Conservation (phyloP, 1,284 basidiomycete species). For the Microbotryomycetes sp. region DNA sequence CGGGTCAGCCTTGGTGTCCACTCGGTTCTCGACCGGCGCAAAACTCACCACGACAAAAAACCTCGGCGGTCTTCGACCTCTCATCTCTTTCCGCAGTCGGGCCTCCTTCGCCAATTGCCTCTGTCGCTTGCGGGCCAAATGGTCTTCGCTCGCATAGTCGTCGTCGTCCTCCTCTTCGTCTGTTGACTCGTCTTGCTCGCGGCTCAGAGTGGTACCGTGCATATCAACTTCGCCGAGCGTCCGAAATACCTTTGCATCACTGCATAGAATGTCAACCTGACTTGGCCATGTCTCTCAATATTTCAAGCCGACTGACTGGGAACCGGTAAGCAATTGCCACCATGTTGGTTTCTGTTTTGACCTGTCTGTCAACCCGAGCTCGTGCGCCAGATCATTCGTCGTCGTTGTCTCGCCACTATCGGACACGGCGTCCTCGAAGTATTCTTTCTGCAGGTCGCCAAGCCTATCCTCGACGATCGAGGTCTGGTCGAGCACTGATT, state of each 20-base stretch:
- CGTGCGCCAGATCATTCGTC: not conserved
- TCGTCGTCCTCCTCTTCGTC: slow-evolving; percentile 3
- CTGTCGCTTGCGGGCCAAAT: not conserved
- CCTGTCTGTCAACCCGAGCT: not conserved
- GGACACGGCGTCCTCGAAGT: not conserved
- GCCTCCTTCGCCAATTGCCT: not conserved
- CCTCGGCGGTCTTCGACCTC: slow-evolving; percentile 1
- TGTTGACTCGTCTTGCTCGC: not conserved
- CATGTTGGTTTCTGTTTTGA: not conserved
- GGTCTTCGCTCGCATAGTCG: not conserved
- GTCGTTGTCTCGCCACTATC: not conserved
- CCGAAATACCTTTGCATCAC: not conserved
- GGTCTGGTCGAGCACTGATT: not conserved
- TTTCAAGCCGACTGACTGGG: not conserved
- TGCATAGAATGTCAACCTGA: not conserved
- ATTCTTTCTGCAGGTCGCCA: not conserved
- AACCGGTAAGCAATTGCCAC: not conserved
- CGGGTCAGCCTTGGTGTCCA: not conserved
- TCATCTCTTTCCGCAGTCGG: not conserved
- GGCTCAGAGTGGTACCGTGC: not conserved
- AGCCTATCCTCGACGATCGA: not conserved
- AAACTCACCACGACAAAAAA: slow-evolving; percentile 5
- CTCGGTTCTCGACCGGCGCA: too few species aligned
- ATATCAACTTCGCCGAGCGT: not conserved
- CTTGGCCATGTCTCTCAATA: too few species aligned